Evolutionary conservation across 2,329 filamentous ascomycete genomes (phyloP), one percentile per base, ranked within the genome.

Genomic region (Fusarium fracticaudum): DNA sequence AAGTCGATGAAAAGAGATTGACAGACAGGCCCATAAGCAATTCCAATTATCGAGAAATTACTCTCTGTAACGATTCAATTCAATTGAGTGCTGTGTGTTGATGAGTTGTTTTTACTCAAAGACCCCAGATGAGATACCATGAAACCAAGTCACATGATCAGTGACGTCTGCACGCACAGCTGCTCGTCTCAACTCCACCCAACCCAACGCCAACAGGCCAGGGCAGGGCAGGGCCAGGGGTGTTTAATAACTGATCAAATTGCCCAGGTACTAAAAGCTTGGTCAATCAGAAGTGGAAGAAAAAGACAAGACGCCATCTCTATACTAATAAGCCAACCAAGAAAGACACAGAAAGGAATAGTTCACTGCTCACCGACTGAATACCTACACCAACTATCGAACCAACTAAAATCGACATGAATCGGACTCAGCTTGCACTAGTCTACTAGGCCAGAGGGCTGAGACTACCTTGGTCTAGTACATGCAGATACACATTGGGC

Each of bases 61-160:
- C 6, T 18, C 7, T 29, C 17, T 22, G 26, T 7, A 9, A 22
- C 6, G 10, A n/a, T 29, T 38, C 14, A 40, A 45, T 2, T 37
- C 11, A 26, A 15, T 22, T 29, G 35, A 29, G 51, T 40, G 24
- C 20, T 22, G 18, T n/a, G n/a, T 54, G 24, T 22, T 40, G 24
- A 54, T 40, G 35, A 18, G 11, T 40, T 38, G 35, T 4, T 29
- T 22, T 54, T 54, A 26, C 33, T 38, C 14, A 15, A 31, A 12
- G 18, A 64, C 58, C 67, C 63, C 43, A 45, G 54, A 24, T n/a
- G 38, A 26, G n/a, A 53, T 20, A 35, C 12, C 20, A 41, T 38
- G 44, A 45, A 61, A 41, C 37, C 43, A 29, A 50, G 47, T 77
- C 76, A 77, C 76, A 78, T 77, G 76, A 77, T 71, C 54, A n/a